Evolutionary conservation across 257 asterid genomes (phyloP).

Genomic region (Solanum neorickii): DNA sequence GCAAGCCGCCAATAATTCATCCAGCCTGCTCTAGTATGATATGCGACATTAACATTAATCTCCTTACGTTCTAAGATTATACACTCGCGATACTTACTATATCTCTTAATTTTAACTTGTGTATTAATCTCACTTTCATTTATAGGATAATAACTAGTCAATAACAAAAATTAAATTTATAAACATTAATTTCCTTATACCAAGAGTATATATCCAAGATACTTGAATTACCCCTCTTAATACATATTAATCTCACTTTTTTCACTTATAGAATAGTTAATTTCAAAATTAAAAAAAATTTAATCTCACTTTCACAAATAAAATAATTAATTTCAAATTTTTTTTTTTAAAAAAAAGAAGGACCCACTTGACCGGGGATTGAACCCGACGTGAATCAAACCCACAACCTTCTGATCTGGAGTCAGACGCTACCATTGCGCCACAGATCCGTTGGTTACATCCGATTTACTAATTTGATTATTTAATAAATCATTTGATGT

Average conservation of each 20-base stretch:
- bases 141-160: too few relatives aligned
- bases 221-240: too few relatives aligned
- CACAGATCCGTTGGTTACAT: conserved; percentile 27
- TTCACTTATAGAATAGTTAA: too few relatives aligned
- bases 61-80: background rate
- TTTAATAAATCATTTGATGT: too few relatives aligned
- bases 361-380: conserved; percentile 49
- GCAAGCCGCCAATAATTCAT: background rate
- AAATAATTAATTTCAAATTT: too few relatives aligned
- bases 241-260: too few relatives aligned
- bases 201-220: too few relatives aligned
- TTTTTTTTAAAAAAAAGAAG: background rate
- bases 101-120: background rate
- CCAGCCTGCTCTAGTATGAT: too few relatives aligned
- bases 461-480: accelerated
- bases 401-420: conserved; percentile 99
- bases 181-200: too few relatives aligned
- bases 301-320: too few relatives aligned
- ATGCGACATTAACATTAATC: background rate
- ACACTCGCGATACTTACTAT: background rate
- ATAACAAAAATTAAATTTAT: too few relatives aligned
- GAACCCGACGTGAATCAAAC: conserved; percentile 99
- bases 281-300: too few relatives aligned
- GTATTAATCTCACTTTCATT: background rate
- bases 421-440: conserved; percentile 99